These are phyloP conservation scores for Aspergillus taichungensis DNA, from an alignment of 495 filamentous ascomycete genomes.

Conservation along the genomic window DNA sequence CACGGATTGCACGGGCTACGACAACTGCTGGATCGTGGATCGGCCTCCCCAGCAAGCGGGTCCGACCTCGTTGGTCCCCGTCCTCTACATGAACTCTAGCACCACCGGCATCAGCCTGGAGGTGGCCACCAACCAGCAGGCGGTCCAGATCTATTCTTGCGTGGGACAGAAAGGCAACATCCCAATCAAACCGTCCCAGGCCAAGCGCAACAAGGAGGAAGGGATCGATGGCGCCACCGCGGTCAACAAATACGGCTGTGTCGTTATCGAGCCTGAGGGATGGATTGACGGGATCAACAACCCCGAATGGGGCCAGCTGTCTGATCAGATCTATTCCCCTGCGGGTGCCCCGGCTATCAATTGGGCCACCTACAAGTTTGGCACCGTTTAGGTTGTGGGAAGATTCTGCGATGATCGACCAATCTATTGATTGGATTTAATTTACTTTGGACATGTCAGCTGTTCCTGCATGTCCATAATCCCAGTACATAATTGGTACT, in stretches of 20 bases:
- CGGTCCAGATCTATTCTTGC: slow-evolving; percentile 72
- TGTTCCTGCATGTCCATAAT: too few species aligned
- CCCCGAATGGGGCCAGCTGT: slow-evolving; percentile 60
- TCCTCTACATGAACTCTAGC: slow-evolving; percentile 49
- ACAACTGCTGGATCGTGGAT: slow-evolving; percentile 64
- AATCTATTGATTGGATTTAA: not conserved
- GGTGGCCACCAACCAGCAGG: slow-evolving; percentile 65
- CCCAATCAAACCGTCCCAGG: slow-evolving; percentile 43
- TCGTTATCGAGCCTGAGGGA: slow-evolving; percentile 54
- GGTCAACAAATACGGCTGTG: slow-evolving; percentile 58
- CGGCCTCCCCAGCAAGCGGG: slow-evolving; percentile 55
- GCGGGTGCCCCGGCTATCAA: slow-evolving; percentile 52
- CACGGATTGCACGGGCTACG: slow-evolving; percentile 66
- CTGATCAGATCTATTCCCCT: slow-evolving; percentile 55
- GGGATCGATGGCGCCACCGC: slow-evolving; percentile 28
- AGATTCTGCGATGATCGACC: not conserved
- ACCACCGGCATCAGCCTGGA: slow-evolving; percentile 63
- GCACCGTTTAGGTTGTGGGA: slow-evolving; percentile 14
- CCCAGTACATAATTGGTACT: not conserved
- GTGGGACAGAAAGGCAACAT: slow-evolving; percentile 61
- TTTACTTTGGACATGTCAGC: too few species aligned
- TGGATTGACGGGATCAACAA: slow-evolving; percentile 81
- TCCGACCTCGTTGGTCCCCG: slow-evolving; percentile 49
- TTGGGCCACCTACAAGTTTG: slow-evolving; percentile 57
- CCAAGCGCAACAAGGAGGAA: slow-evolving; percentile 37